Base-by-base conservation (phyloP, 2,329 filamentous ascomycete genomes). In the Trichoderma semiorbis region DNA sequence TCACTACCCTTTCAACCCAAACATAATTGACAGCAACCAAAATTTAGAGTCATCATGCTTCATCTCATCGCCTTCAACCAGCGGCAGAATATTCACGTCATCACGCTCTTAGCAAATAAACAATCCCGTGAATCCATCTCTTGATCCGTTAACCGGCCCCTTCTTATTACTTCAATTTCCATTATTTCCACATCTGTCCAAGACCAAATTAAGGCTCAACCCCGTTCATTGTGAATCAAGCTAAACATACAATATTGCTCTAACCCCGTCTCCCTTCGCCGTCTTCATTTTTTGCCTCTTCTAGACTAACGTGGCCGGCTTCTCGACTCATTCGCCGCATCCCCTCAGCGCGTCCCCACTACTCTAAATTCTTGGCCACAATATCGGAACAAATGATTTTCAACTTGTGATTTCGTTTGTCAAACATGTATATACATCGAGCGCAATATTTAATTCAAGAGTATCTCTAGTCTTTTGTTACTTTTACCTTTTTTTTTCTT, bases 291-390 rank as follows among this genome's bases (percentile, higher is more conserved):
- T 50, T 61, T 58, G 21, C 57, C 57, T 58, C 11, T 61, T 61
- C 7, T 24, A 61, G 55, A 67, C 55, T 69, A 69, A 69, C 34
- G 36, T 21, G n/a, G 21, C 30, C 36, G 26, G 26, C 65, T 60
- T 24, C 39, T 30, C 16, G 66, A 69, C 55, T 69, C 66, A 69
- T 69, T 61, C 57, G 50, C 66, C 66, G 66, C 16, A 34, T 61
- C 28, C 66, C 26, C 66, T 50, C 57, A 47, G n/a, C n/a, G 28
- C 34, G 32, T n/a, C 66, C 66, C 66, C 66, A 61, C 66, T 16
- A 43, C 30, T 30, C 63, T 55, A n/a, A 16, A 7, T 28, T 28
- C 34, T 68, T 58, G 53, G 32, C 36, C 5, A 61, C 32, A n/a
- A 16, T 34, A 21, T 69, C 16, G 39, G 53, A 61, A 34, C 66